Base-by-base conservation (phyloP, 352 stramenopile genomes). In the Ophiocytium majus region DNA sequence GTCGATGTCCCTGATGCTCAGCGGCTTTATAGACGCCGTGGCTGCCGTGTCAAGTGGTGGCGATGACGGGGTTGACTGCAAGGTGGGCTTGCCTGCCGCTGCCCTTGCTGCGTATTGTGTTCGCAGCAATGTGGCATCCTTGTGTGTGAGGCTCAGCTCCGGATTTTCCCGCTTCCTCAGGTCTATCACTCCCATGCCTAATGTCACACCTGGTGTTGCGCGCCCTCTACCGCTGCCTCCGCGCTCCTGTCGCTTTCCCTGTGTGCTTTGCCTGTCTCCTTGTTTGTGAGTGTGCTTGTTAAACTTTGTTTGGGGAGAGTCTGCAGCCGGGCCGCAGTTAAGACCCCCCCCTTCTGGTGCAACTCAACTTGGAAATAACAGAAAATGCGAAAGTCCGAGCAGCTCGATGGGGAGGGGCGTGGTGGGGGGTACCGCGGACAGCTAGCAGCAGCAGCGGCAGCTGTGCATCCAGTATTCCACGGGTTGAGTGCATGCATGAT, bases 331-430 rank as follows among this genome's bases (percentile, higher is more conserved):
- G 5, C 43, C 43, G 5, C 14, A 57, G 14, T 57, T 57, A 57
- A 57, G 5, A 14, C 5, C 43, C 43, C 43, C 43, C 14, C 5
- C 5, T 57, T 57, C 5, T 14, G 14, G 14, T 37, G 28, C 0
- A 78, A 78, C 64, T 32, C 0, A n/a, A 78, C 64, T 36, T 50
- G 19, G 33, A 64, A 49, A 64, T n/a, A n/a, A n/a, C n/a, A n/a
- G n/a, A n/a, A n/a, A n/a, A n/a, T n/a, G n/a, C n/a, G n/a, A n/a
- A n/a, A n/a, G n/a, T n/a, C n/a, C n/a, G n/a, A n/a, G n/a, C n/a
- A n/a, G n/a, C n/a, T n/a, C n/a, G n/a, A n/a, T n/a, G n/a, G n/a
- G n/a, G n/a, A n/a, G n/a, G n/a, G n/a, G n/a, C n/a, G n/a, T n/a
- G n/a, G n/a, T n/a, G n/a, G n/a, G n/a, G n/a, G n/a, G n/a, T n/a